A percentile compares a stretch with the other conserved stretches of the same genome.
Evolutionary conservation across 2,329 filamentous ascomycete species (phyloP).

Genomic region (Hymenotorrendiella dingleyae): DNA sequence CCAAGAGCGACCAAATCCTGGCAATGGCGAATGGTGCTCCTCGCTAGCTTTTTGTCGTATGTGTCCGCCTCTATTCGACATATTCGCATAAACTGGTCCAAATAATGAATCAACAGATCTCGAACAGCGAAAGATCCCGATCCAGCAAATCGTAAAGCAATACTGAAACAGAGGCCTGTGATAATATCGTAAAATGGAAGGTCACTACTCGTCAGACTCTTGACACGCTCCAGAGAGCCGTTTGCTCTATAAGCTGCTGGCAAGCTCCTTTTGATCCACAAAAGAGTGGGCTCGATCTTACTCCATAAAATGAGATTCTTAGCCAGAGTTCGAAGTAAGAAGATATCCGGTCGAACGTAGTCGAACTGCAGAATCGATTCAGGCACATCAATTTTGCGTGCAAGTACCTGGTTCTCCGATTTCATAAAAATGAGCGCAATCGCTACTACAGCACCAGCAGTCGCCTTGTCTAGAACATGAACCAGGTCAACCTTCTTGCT

Average conservation of each 20-base stretch:
- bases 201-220: conserved; percentile 68
- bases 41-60: conserved; percentile 80
- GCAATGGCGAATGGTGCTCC: conserved; percentile 81
- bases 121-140: conserved; percentile 65
- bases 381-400: conserved; percentile 87
- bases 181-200: conserved; percentile 91
- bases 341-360: conserved; percentile 88
- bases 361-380: conserved; percentile 89
- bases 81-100: conserved; percentile 81
- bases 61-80: conserved; percentile 48
- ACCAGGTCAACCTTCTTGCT: conserved; percentile 89
- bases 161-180: conserved; percentile 77
- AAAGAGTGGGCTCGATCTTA: conserved; percentile 63
- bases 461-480: conserved; percentile 87
- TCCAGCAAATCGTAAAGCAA: conserved; percentile 69
- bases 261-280: conserved; percentile 72
- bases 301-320: conserved; percentile 93
- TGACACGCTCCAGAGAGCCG: conserved; percentile 53
- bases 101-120: conserved; percentile 75
- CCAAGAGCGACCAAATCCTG: conserved; percentile 82
- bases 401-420: conserved; percentile 79
- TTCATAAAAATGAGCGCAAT: conserved; percentile 95
- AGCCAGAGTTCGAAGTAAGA: conserved; percentile 82
- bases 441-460: conserved; percentile 87
- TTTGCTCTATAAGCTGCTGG: conserved; percentile 62